Conservation (phyloP, 495 filamentous ascomycete species). For the Penicillium coffeae region DNA sequence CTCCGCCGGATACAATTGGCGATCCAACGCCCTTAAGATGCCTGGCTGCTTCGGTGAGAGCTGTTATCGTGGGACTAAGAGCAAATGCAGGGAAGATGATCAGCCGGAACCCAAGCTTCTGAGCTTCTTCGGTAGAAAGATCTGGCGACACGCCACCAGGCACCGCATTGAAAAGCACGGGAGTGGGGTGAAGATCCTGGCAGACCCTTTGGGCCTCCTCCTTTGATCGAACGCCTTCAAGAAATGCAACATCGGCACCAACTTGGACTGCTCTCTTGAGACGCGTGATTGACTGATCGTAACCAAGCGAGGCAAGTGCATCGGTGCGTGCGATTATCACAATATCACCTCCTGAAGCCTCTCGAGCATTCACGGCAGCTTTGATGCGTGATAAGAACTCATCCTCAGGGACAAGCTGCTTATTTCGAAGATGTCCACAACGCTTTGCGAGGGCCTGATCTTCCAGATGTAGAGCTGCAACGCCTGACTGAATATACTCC, state of each 20-base stretch:
- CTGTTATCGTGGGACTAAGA: slow-evolving; percentile 4
- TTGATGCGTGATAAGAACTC: slow-evolving; percentile 48
- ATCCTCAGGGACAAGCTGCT: slow-evolving; percentile 46
- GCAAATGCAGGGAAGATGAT: slow-evolving; percentile 23
- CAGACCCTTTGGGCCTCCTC: slow-evolving; percentile 14
- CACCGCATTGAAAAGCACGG: slow-evolving; percentile 26
- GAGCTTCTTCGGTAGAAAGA: slow-evolving; percentile 15
- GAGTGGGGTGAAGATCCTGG: slow-evolving; percentile 18
- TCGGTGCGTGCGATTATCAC: slow-evolving; percentile 58
- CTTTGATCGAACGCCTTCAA: slow-evolving; percentile 49
- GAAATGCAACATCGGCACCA: slow-evolving; percentile 54
- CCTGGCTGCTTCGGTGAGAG: slow-evolving; percentile 2
- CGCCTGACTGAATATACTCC: slow-evolving; percentile 52
- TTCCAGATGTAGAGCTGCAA: slow-evolving; percentile 60
- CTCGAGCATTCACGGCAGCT: slow-evolving; percentile 35
- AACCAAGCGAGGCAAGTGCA: slow-evolving; percentile 49
- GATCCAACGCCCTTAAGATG: slow-evolving; percentile 9
- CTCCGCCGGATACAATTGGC: neutral
- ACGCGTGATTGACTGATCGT: slow-evolving; percentile 46
- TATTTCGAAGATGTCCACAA: slow-evolving; percentile 52
- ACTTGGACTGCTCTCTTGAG: slow-evolving; percentile 43
- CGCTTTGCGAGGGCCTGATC: slow-evolving; percentile 58
- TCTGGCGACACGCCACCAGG: slow-evolving; percentile 22
- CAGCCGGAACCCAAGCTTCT: slow-evolving; percentile 21
- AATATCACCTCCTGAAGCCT: slow-evolving; percentile 43